phyloP scores from a whole-genome alignment of 1,139 yeast genomes.

The Candida tropicalis region DNA sequence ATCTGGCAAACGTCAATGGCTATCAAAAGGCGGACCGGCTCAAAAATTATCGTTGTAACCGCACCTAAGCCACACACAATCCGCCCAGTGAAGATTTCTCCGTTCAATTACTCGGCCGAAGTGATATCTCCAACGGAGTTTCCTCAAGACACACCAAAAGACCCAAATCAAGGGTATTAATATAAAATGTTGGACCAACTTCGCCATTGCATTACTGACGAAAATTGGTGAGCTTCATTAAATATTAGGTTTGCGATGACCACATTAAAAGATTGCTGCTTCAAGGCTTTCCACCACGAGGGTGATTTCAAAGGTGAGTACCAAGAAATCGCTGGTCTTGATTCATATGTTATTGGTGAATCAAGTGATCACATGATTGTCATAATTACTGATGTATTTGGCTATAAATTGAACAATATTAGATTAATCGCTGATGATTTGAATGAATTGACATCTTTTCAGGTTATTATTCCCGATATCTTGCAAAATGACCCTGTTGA shows the following conservation, averaged over 20 bases:
- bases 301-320: slow-evolving; percentile 51
- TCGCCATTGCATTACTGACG: no score
- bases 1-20: no score
- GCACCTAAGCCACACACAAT: no score
- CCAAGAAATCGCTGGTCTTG: slow-evolving; percentile 46
- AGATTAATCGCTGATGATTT: slow-evolving; percentile 69
- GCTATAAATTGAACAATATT: slow-evolving; percentile 57
- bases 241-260: slow-evolving; percentile 1
- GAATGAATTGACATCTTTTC: slow-evolving; percentile 51
- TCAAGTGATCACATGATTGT: slow-evolving; percentile 49
- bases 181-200: no score
- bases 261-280: slow-evolving; percentile 6
- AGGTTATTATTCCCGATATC: slow-evolving; percentile 73
- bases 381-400: slow-evolving; percentile 68
- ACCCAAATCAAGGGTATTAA: no score
- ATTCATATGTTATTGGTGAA: slow-evolving; percentile 59
- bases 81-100: no score
- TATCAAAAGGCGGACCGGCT: no score
- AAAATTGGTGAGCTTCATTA: no score
- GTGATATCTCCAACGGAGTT: no score
- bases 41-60: no score
- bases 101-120: no score
- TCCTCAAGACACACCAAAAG: no score
- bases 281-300: slow-evolving; percentile 34
- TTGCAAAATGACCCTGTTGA: slow-evolving; percentile 54